Evolutionary conservation across 169 alveolate species (phyloP).

Genomic region (Eimeria falciformis): DNA sequence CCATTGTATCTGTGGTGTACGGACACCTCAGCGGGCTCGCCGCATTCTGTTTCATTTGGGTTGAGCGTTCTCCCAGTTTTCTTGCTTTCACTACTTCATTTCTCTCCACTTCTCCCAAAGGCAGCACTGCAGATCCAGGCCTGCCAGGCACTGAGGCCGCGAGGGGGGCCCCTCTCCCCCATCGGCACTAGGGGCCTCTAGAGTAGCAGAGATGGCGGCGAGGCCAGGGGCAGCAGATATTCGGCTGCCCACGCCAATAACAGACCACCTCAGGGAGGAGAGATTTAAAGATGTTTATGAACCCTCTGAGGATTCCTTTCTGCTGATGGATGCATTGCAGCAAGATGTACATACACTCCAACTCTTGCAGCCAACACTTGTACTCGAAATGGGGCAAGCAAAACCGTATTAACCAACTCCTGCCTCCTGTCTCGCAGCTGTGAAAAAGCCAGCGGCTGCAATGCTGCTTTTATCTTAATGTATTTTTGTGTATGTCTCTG

Average conservation of each 20-base stretch:
- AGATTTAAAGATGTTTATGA: constrained; percentile 12
- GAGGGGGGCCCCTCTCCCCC: no score
- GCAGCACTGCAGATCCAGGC: no score
- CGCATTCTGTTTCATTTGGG: no score
- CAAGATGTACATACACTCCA: not conserved
- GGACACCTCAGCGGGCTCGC: no score
- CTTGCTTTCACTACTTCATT: no score
- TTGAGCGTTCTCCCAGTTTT: no score
- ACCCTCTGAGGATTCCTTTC: constrained; percentile 55
- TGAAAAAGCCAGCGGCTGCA: no score
- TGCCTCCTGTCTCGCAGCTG: no score
- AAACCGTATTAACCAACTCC: not conserved
- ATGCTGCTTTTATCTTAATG: not conserved
- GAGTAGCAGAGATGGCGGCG: not conserved
- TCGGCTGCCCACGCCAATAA: not conserved
- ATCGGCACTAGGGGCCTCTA: not conserved
- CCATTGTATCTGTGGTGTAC: no score
- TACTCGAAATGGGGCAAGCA: constrained; percentile 61
- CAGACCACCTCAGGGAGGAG: not conserved
- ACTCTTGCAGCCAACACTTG: not conserved
- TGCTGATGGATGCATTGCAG: constrained; percentile 24
- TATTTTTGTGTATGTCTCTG: not conserved
- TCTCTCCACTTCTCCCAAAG: no score
- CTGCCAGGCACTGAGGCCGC: no score
- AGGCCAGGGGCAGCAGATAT: not conserved